These are phyloP conservation scores for Phytopythium helicoides DNA, from an alignment of 352 stramenopile species.

Conservation along the genomic window DNA sequence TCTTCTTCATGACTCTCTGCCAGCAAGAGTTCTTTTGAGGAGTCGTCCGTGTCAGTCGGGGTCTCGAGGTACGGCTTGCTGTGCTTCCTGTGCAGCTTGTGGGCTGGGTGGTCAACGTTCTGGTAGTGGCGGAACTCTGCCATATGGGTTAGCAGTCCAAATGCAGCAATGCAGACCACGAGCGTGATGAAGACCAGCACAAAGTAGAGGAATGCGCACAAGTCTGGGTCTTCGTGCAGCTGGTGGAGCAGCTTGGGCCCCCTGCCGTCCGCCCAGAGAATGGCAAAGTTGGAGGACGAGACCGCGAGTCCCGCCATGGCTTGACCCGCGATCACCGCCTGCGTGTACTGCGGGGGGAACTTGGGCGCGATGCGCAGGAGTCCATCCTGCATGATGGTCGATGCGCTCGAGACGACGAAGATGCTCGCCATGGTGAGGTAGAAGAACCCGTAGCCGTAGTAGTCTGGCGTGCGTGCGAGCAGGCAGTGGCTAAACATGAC, in stretches of 20 bases:
- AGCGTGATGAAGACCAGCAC: constrained; percentile 69
- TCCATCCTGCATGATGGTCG: constrained; percentile 79
- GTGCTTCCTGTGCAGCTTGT: constrained; percentile 8
- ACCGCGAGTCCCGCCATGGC: constrained; percentile 72
- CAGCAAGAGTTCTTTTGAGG: constrained; percentile 21
- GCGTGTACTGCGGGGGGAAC: constrained; percentile 74
- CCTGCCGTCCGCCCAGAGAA: constrained; percentile 30
- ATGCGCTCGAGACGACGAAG: constrained; percentile 58
- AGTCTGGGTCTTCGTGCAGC: constrained; percentile 37
- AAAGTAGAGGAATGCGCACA: constrained; percentile 81
- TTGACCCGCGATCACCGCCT: constrained; percentile 78
- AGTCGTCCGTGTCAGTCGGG: constrained; percentile 38
- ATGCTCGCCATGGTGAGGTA: constrained; percentile 74
- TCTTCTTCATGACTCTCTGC: constrained; percentile 16
- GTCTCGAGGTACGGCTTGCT: constrained; percentile 22
- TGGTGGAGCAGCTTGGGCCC: constrained; percentile 12
- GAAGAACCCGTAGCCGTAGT: constrained; percentile 64
- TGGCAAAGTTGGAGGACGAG: constrained; percentile 69
- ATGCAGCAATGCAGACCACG: constrained; percentile 47
- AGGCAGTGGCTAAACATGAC: constrained; percentile 71
- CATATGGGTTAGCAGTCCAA: constrained; percentile 58
- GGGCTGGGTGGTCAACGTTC: constrained; percentile 34
- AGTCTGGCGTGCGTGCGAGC: constrained; percentile 73
- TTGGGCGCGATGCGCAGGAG: constrained; percentile 71
- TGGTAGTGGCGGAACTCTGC: constrained; percentile 70